phyloP scores from a whole-genome alignment of 1,284 basidiomycete genomes.

The Ganoderma multipileum region DNA sequence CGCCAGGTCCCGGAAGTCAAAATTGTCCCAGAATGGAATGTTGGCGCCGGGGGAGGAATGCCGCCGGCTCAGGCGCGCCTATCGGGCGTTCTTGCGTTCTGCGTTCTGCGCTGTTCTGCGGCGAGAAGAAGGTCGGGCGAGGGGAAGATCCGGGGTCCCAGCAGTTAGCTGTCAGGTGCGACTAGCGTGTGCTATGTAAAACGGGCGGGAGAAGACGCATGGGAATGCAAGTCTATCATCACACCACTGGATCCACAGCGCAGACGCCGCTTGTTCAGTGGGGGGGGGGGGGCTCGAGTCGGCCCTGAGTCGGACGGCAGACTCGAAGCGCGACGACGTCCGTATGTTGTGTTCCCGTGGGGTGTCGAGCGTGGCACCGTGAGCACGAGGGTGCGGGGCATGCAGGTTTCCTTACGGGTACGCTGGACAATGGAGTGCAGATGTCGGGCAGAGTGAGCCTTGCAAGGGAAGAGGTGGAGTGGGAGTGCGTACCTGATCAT shows the following conservation, averaged over 20 bases:
- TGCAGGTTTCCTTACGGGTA: neutral
- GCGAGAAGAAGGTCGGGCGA: constrained; percentile 11
- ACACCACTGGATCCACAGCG: neutral
- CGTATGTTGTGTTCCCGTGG: constrained; percentile 4
- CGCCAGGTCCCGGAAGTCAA: constrained; percentile 3
- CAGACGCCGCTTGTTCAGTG: neutral
- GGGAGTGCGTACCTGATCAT: constrained; percentile 1
- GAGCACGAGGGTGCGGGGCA: neutral
- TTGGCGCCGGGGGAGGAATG: constrained; percentile 13
- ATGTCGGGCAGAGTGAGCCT: neutral
- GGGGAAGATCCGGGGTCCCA: constrained; percentile 2
- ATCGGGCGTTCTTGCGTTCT: constrained; percentile 1
- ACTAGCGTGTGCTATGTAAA: neutral
- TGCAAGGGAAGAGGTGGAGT: neutral
- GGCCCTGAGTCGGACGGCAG: neutral
- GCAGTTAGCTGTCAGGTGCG: neutral
- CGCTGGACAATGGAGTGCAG: neutral
- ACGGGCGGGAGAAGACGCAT: neutral
- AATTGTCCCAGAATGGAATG: constrained; percentile 13
- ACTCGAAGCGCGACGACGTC: neutral
- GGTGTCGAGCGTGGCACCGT: neutral
- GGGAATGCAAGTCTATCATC: constrained; percentile 8
- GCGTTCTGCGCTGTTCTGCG: constrained; percentile 12
- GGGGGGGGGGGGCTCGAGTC: neutral
- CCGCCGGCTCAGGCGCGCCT: constrained; percentile 26